A percentile compares a stretch with the other conserved stretches of the same genome.
These are phyloP conservation scores for Scheffersomyces segobiensis DNA, from an alignment of 1,139 yeast species.

Conservation along the genomic window DNA sequence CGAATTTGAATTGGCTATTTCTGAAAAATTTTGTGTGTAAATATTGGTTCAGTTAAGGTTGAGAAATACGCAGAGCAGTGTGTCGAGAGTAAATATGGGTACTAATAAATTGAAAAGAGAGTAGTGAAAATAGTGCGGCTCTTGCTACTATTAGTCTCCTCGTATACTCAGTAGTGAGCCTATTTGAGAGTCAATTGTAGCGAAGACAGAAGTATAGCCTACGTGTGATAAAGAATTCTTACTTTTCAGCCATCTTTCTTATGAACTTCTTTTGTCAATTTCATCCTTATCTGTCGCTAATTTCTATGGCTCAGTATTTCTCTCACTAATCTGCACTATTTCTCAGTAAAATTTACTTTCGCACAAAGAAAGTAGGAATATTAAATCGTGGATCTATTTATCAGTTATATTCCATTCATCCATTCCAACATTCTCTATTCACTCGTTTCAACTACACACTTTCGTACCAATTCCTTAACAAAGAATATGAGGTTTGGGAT, in stretches of 20 bases:
- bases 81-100: neutral
- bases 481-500: constrained; percentile 8
- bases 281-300: neutral
- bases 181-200: neutral
- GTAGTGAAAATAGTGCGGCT: neutral
- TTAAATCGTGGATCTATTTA: neutral
- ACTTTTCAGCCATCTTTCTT: neutral
- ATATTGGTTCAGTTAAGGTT: constrained; percentile 1
- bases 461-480: neutral
- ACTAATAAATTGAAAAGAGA: neutral
- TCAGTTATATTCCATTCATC: neutral
- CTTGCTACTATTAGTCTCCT: neutral
- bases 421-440: neutral
- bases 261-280: neutral
- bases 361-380: too few species aligned
- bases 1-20: neutral
- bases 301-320: neutral
- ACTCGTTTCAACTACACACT: neutral
- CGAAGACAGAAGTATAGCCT: neutral
- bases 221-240: neutral
- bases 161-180: neutral
- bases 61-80: neutral
- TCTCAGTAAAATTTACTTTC: neutral
- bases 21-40: constrained; percentile 1
- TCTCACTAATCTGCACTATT: neutral